phyloP scores from a whole-genome alignment of 2,329 filamentous ascomycete genomes.

The Pseudopyricularia javanii region DNA sequence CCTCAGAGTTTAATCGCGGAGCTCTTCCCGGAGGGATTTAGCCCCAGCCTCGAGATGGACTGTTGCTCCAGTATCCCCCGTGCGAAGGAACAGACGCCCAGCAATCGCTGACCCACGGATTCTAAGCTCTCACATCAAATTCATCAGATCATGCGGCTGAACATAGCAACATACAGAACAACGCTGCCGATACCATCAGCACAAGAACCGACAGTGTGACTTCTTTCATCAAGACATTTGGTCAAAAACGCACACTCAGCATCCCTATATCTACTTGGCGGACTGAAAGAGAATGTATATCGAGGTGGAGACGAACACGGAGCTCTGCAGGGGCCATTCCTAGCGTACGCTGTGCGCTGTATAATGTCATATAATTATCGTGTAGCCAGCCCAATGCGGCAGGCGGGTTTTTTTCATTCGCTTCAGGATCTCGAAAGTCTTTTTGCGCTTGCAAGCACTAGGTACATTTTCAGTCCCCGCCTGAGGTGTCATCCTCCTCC shows the following conservation, averaged over 20 bases:
- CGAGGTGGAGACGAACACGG: neutral
- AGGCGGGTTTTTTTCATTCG: neutral
- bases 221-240: neutral
- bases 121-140: too few relatives aligned
- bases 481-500: slow-evolving; percentile 1
- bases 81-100: neutral
- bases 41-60: neutral
- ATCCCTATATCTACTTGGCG: neutral
- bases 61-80: neutral
- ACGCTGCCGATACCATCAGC: neutral
- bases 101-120: neutral
- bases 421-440: neutral
- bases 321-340: neutral
- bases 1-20: neutral
- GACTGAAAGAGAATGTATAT: neutral
- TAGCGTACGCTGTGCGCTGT: neutral
- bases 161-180: neutral
- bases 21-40: neutral
- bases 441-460: neutral
- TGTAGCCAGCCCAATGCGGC: neutral
- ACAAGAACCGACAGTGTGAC: neutral
- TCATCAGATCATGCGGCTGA: too few relatives aligned
- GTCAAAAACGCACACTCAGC: neutral
- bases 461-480: neutral
- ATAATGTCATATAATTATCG: slow-evolving; percentile 1